Conservation (phyloP, 495 filamentous ascomycete genomes). For the Rhypophila decipiens region DNA sequence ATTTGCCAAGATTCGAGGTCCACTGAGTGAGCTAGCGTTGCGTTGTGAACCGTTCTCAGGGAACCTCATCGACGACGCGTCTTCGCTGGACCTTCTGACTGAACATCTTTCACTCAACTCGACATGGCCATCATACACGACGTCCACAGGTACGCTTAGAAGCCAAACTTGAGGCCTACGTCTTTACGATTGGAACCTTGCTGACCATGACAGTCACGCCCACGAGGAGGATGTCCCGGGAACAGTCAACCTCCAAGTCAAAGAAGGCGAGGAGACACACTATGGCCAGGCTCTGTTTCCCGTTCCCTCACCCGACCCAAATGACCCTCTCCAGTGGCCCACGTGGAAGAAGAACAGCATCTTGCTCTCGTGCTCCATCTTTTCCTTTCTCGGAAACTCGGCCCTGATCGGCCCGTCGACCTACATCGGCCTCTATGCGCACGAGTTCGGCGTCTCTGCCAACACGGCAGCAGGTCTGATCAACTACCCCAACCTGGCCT, state of each 20-base stretch:
- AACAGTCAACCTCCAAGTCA: conserved; percentile 48
- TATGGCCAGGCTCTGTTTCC: conserved; percentile 56
- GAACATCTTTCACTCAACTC: background rate
- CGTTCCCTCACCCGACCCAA: conserved; percentile 53
- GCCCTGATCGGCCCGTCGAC: conserved; percentile 48
- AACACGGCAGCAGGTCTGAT: conserved; percentile 48
- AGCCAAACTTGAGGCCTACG: background rate
- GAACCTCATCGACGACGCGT: background rate
- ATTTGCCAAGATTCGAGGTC: too few relatives aligned
- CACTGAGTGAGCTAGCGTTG: background rate
- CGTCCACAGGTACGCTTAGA: conserved; percentile 4
- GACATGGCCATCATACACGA: conserved; percentile 5
- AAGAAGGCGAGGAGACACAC: conserved; percentile 53
- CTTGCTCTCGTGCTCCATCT: conserved; percentile 43
- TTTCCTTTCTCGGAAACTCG: conserved; percentile 54
- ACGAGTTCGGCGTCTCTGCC: conserved; percentile 43
- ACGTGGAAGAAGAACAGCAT: conserved; percentile 52
- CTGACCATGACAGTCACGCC: conserved; percentile 37
- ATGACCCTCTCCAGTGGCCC: conserved; percentile 55
- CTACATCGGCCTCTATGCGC: conserved; percentile 49
- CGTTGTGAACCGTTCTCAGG: background rate
- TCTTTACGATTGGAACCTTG: background rate
- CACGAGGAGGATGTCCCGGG: conserved; percentile 53
- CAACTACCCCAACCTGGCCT: conserved; percentile 53
- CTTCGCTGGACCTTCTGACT: background rate